Conservation (phyloP, 805 yeast genomes). For the Candida palmyrensis region DNA sequence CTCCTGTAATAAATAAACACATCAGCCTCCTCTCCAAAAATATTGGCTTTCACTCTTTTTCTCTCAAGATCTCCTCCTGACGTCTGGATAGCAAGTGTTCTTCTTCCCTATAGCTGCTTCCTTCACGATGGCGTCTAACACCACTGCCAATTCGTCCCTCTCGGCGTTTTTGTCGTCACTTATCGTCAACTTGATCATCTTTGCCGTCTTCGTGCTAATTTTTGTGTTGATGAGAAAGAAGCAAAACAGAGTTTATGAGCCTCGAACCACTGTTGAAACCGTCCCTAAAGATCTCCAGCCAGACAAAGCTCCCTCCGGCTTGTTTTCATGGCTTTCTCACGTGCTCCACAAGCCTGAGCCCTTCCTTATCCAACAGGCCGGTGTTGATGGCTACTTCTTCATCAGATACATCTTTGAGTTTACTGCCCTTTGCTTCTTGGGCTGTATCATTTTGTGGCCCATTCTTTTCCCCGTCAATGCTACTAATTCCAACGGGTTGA, state of each 20-base stretch:
- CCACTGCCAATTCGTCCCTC: constrained; percentile 33
- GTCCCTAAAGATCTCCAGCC: constrained; percentile 42
- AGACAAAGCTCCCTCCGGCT: constrained; percentile 40
- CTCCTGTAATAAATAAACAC: neutral
- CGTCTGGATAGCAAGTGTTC: too few species aligned
- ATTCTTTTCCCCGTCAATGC: constrained; percentile 71
- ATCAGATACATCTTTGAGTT: constrained; percentile 59
- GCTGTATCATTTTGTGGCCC: constrained; percentile 58
- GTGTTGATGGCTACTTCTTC: constrained; percentile 75
- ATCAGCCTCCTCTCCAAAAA: neutral
- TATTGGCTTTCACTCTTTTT: neutral
- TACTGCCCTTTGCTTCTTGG: constrained; percentile 45
- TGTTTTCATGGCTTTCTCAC: constrained; percentile 50
- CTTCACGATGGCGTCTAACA: too few species aligned
- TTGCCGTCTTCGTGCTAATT: constrained; percentile 33
- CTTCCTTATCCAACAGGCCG: constrained; percentile 62
- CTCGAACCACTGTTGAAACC: constrained; percentile 41
- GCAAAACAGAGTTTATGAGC: constrained; percentile 48
- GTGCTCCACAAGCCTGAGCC: constrained; percentile 52
- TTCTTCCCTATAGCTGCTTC: too few species aligned
- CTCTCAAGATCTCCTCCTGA: too few species aligned
- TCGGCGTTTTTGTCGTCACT: constrained; percentile 48
- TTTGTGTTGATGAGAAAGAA: constrained; percentile 40
- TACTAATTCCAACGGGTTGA: constrained; percentile 50
- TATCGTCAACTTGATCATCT: constrained; percentile 39